Percentiles rank a stretch among this genome's conserved stretches.
Conservation (phyloP, 2,329 filamentous ascomycete genomes). For the Arthroderma sp. region DNA sequence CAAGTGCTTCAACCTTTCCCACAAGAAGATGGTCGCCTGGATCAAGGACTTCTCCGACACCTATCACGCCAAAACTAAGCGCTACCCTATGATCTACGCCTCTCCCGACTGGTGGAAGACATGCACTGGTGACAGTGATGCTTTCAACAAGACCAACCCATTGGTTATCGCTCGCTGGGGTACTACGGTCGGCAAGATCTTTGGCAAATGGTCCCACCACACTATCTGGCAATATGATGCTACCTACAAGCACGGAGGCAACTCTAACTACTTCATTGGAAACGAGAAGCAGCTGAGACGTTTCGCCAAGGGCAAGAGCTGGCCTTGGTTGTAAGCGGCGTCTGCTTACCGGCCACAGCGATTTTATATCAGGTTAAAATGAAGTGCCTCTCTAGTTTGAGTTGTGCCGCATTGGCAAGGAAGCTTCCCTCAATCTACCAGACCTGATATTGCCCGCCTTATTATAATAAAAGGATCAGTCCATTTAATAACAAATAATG, state of each 20-base stretch:
- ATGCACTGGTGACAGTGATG: slow-evolving; percentile 39
- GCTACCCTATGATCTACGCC: slow-evolving; percentile 42
- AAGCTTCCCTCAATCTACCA: neutral
- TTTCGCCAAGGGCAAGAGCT: slow-evolving; percentile 14
- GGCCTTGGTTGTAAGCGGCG: too few relatives aligned
- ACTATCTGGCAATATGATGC: slow-evolving; percentile 44
- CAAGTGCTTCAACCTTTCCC: slow-evolving; percentile 34
- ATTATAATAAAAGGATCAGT: too few relatives aligned
- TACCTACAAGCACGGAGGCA: slow-evolving; percentile 37
- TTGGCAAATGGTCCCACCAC: slow-evolving; percentile 40
- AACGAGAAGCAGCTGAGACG: slow-evolving; percentile 21
- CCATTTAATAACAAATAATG: too few relatives aligned
- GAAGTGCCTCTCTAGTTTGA: too few relatives aligned
- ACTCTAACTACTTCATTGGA: slow-evolving; percentile 42
- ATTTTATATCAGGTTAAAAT: too few relatives aligned
- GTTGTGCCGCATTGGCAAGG: too few relatives aligned
- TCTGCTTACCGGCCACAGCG: too few relatives aligned
- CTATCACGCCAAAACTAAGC: slow-evolving; percentile 34
- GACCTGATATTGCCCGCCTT: too few relatives aligned
- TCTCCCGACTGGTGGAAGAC: slow-evolving; percentile 41
- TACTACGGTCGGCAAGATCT: slow-evolving; percentile 31
- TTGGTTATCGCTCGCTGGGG: slow-evolving; percentile 37
- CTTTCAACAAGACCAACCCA: slow-evolving; percentile 36
- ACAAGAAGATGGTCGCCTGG: slow-evolving; percentile 37
- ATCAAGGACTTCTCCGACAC: slow-evolving; percentile 40